A percentile compares a stretch with the other conserved stretches of the same genome.
phyloP scores from a whole-genome alignment of 129 eudicot genomes.

The Saussurea involucrata region DNA sequence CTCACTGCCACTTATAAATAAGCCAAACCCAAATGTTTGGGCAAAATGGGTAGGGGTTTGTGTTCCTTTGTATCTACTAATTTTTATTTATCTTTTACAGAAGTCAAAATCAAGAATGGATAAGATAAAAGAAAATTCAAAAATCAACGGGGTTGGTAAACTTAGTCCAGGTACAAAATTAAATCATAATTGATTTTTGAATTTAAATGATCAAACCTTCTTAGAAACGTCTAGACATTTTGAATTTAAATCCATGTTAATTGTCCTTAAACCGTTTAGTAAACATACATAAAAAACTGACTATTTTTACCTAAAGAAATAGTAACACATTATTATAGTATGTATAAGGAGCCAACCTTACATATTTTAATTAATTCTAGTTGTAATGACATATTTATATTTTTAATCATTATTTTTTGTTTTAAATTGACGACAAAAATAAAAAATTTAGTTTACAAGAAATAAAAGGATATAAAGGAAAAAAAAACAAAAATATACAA shows the following conservation, averaged over 20 bases:
- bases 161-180: neutral
- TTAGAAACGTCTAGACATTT: neutral
- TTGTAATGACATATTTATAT: neutral
- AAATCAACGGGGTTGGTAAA: neutral
- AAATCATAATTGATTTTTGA: neutral
- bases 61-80: neutral
- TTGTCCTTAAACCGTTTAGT: neutral
- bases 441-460: neutral
- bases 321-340: neutral
- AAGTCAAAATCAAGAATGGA: neutral
- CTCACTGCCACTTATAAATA: neutral
- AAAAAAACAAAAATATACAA: too few species aligned
- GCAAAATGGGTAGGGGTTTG: neutral
- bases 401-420: neutral
- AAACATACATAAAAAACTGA: neutral
- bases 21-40: neutral
- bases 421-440: neutral
- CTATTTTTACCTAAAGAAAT: neutral
- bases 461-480: too few species aligned
- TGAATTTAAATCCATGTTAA: neutral
- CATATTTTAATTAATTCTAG: neutral
- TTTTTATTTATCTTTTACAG: neutral
- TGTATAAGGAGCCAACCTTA: too few species aligned
- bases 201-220: neutral
- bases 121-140: neutral